Conservation (phyloP, 31 red algal genomes). For the Odonthalia washingtoniensis region DNA sequence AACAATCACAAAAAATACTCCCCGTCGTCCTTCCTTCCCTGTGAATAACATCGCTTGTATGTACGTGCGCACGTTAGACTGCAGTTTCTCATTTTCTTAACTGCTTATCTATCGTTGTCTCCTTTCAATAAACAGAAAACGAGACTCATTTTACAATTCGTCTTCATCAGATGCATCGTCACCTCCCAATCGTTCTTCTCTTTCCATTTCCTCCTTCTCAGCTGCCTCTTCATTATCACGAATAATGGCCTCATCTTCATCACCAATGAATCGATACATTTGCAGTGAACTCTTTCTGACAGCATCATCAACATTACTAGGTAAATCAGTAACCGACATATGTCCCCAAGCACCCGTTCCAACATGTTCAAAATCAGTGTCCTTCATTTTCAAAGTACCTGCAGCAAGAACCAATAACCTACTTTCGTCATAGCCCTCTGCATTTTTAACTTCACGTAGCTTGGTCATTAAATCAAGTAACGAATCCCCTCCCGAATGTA, state of each 20-base stretch:
- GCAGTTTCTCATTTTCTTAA: no score
- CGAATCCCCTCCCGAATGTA: slow-evolving; percentile 67
- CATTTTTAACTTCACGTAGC: slow-evolving; percentile 54
- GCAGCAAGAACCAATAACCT: slow-evolving; percentile 59
- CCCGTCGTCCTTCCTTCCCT: no score
- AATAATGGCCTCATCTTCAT: slow-evolving; percentile 75
- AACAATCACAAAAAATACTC: no score
- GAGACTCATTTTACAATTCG: no score
- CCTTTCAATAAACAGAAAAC: no score
- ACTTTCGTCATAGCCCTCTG: slow-evolving; percentile 59
- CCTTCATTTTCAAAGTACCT: slow-evolving; percentile 74
- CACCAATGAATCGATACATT: slow-evolving; percentile 59
- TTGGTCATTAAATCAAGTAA: slow-evolving; percentile 65
- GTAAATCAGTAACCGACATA: slow-evolving; percentile 63
- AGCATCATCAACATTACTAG: slow-evolving; percentile 66
- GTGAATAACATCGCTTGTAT: no score
- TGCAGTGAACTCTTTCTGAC: slow-evolving; percentile 40
- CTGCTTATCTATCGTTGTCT: no score
- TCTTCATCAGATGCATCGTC: no score
- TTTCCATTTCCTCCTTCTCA: slow-evolving; percentile 53
- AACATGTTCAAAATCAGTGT: slow-evolving; percentile 54
- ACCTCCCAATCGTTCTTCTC: no score
- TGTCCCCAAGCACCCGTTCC: slow-evolving; percentile 49
- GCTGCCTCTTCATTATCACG: slow-evolving; percentile 58
- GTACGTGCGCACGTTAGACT: no score